phyloP scores from a whole-genome alignment of 1,284 basidiomycete species.

The Melampsora larici-populina region DNA sequence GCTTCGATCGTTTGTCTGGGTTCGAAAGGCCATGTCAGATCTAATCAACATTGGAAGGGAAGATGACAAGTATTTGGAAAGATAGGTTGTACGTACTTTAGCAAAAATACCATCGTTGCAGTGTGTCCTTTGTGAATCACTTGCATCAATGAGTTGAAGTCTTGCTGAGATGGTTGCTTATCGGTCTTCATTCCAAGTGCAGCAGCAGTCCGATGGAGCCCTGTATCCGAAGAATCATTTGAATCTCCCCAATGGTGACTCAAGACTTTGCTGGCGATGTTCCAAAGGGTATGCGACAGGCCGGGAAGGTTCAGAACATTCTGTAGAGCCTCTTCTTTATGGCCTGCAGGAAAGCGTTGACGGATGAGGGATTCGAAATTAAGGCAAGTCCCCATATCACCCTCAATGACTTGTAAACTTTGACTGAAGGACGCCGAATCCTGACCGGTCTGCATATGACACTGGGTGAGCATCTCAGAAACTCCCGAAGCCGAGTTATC shows the following conservation, averaged over 20 bases:
- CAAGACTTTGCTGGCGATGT: too few relatives aligned
- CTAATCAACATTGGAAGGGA: neutral
- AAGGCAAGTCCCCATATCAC: too few relatives aligned
- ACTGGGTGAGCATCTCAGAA: neutral
- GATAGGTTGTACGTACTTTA: neutral
- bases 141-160: too few relatives aligned
- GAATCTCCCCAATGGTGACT: too few relatives aligned
- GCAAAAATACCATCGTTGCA: neutral
- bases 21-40: neutral
- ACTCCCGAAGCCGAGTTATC: constrained; percentile 10
- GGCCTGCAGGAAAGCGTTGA: too few relatives aligned
- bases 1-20: neutral
- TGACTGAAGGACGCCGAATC: neutral
- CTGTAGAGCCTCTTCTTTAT: neutral
- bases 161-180: too few relatives aligned
- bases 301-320: neutral
- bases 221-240: too few relatives aligned
- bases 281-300: neutral
- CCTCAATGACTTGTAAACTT: too few relatives aligned
- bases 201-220: too few relatives aligned
- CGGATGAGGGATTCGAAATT: too few relatives aligned
- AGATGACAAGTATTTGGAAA: neutral
- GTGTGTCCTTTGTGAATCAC: too few relatives aligned
- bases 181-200: too few relatives aligned
- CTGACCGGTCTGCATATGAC: neutral